phyloP scores from a whole-genome alignment of 208 protist species.

The Herpetomonas muscarum region DNA sequence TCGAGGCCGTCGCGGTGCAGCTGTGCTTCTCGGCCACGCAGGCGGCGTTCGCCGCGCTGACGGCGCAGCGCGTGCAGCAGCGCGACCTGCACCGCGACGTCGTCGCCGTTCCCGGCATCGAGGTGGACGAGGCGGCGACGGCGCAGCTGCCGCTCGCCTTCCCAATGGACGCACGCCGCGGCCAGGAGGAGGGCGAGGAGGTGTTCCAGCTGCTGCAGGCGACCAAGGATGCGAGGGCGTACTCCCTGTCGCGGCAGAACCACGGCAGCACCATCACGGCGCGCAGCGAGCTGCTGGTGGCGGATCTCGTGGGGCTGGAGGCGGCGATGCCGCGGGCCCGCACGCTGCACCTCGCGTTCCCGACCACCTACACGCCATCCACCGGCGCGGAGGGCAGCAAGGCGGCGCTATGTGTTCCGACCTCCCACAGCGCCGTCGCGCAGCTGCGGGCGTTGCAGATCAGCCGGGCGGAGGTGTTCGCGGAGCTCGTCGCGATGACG shows the following conservation, averaged over 20 bases:
- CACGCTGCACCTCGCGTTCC: constrained; percentile 31
- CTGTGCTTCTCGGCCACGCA: constrained; percentile 82
- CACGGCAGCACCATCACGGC: background rate
- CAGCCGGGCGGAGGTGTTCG: constrained; percentile 71
- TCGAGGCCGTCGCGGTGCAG: constrained; percentile 82
- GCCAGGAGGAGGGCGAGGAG: constrained; percentile 45
- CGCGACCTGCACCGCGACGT: constrained; percentile 56
- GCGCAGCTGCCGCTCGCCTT: constrained; percentile 32
- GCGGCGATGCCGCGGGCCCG: constrained; percentile 32
- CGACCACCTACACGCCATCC: constrained; percentile 12
- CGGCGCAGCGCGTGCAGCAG: constrained; percentile 48
- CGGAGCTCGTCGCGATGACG: constrained; percentile 77
- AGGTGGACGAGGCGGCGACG: constrained; percentile 12
- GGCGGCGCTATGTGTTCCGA: constrained; percentile 18
- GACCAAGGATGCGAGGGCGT: constrained; percentile 11
- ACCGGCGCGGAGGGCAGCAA: constrained; percentile 1
- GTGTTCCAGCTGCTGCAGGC: constrained; percentile 33
- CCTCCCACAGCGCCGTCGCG: constrained; percentile 19
- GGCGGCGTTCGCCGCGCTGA: constrained; percentile 58
- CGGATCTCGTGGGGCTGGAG: constrained; percentile 46
- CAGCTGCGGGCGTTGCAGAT: constrained; percentile 67
- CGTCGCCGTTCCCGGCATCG: constrained; percentile 58
- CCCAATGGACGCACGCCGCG: constrained; percentile 61
- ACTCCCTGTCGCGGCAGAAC: constrained; percentile 10
- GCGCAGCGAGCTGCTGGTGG: constrained; percentile 39